phyloP scores from a whole-genome alignment of 2,329 filamentous ascomycete species.

The Sarocladium strictum region DNA sequence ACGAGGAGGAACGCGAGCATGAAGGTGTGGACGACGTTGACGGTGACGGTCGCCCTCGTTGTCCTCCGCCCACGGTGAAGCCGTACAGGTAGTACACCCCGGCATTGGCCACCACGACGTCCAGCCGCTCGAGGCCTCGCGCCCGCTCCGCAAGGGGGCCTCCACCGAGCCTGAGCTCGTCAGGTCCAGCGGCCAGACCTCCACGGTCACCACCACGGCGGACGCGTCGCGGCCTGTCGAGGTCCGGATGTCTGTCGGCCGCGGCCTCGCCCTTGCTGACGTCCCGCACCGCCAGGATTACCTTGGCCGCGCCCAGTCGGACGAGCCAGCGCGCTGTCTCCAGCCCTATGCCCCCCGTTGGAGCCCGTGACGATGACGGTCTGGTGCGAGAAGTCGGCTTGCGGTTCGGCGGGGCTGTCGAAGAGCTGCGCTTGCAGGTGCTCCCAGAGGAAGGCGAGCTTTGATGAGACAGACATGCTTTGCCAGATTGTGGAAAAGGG shows the following conservation, averaged over 20 bases:
- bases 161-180: slow-evolving; percentile 25
- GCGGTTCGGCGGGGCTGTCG: slow-evolving; percentile 12
- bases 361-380: slow-evolving; percentile 30
- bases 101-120: slow-evolving; percentile 34
- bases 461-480: neutral
- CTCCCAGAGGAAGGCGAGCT: neutral
- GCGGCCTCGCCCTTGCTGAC: slow-evolving; percentile 19
- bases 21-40: slow-evolving; percentile 47
- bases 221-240: no score
- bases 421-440: neutral
- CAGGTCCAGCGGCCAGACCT: no score
- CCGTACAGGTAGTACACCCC: slow-evolving; percentile 27
- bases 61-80: slow-evolving; percentile 31
- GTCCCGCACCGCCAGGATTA: slow-evolving; percentile 31
- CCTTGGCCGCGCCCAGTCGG: slow-evolving; percentile 23
- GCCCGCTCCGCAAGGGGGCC: slow-evolving; percentile 31
- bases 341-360: slow-evolving; percentile 29
- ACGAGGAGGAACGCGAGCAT: slow-evolving; percentile 43
- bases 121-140: slow-evolving; percentile 30
- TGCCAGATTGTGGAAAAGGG: no score
- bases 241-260: no score
- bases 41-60: slow-evolving; percentile 41
- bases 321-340: slow-evolving; percentile 30
- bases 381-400: slow-evolving; percentile 21
- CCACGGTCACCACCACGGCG: no score